Evolutionary conservation across 306 rosid genomes (phyloP), one percentile per base, ranked within the genome.

Genomic region (Oemleria cerasiformis): DNA sequence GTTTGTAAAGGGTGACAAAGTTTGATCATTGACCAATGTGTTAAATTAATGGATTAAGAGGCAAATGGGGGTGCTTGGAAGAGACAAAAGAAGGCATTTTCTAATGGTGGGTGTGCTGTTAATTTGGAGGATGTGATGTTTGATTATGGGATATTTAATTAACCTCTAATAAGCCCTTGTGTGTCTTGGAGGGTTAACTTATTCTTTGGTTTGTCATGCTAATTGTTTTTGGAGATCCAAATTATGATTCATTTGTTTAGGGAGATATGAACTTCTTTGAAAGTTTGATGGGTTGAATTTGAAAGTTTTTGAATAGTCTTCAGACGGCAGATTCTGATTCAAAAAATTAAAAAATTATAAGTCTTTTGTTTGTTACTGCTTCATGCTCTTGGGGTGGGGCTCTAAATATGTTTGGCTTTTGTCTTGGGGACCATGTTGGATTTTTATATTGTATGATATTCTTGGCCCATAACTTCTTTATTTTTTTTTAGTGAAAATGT

Each of bases 51-150:
- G 71, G 49, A 71, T 75, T 38, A 42, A 72, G 83, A 84, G 30
- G 30, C 30, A 25, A 70, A 75, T 66, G 73, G 66, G 63, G 70
- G 63, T 67, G 43, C 38, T 16, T 14, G 71, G 61, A 83, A 70
- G 73, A 64, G 96, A 90, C 97, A 87, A 86, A n/a, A 9, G 39
- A 81, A 73, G 77, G 98, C 83, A 90, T 87, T 83, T 88, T 88
- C 79, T 74, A 76, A 81, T 70, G 87, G 73, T 67, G 55, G 80
- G 80, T 74, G 92, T 81, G 92, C 90, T 88, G 95, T 79, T 85
- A 19, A 67, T 82, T 92, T 92, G 95, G 95, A 86, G 55, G 86
- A 83, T 84, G 80, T 85, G 88, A 77, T 86, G 95, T 86, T 85
- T 85, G 78, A 74, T 89, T 78, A 36, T 72, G n/a, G 83, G 47